A percentile compares a stretch with the other conserved stretches of the same genome.
Conservation (phyloP, 257 asterid species). For the Handroanthus guayacan region DNA sequence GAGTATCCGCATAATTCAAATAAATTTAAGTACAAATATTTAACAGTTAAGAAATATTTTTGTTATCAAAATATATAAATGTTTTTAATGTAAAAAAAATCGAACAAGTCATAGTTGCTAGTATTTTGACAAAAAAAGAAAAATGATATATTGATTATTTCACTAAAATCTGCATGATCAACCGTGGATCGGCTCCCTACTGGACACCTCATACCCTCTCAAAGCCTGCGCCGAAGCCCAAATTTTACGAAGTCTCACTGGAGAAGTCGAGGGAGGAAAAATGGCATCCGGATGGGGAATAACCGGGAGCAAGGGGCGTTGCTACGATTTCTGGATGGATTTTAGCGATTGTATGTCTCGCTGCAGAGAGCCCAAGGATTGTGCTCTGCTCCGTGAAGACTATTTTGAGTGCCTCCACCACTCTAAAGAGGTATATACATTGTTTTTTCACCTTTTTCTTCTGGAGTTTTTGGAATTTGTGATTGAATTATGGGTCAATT, state of each 20-base stretch:
- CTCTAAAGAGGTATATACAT: slow-evolving; percentile 57
- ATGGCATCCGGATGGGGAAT: slow-evolving; percentile 81
- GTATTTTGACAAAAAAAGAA: no score
- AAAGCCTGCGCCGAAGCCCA: background rate
- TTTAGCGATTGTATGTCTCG: slow-evolving; percentile 75
- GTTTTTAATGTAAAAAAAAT: no score
- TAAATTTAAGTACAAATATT: no score
- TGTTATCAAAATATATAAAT: no score
- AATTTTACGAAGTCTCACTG: background rate
- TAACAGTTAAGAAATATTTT: no score
- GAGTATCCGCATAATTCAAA: no score
- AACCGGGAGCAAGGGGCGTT: slow-evolving; percentile 69
- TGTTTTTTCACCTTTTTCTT: background rate
- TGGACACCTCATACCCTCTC: background rate
- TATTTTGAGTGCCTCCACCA: slow-evolving; percentile 78
- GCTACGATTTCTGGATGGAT: slow-evolving; percentile 80
- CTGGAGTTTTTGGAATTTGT: background rate
- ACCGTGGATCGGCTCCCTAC: no score
- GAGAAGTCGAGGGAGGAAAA: background rate
- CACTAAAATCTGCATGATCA: no score
- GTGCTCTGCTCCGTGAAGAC: slow-evolving; percentile 68
- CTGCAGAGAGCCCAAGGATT: slow-evolving; percentile 69
- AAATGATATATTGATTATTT: no score
- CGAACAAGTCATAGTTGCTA: no score
- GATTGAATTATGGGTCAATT: background rate